Conservation (phyloP, 2,329 filamentous ascomycete species). For the Trematosphaeria pertusa region DNA sequence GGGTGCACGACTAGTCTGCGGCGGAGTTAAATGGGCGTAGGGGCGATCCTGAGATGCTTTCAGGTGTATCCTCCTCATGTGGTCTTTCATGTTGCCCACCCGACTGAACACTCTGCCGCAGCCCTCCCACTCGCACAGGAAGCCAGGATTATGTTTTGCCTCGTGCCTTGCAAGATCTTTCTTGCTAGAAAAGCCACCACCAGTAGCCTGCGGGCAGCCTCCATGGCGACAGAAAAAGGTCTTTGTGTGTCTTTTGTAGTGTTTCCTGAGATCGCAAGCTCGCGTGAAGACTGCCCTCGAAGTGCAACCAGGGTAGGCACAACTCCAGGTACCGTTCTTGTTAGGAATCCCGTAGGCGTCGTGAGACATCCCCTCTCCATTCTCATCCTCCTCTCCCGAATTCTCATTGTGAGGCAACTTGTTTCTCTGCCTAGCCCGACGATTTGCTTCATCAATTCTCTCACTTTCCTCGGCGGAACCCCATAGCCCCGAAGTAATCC, state of each 20-base stretch:
- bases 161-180: slow-evolving; percentile 68
- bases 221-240: slow-evolving; percentile 66
- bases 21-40: slow-evolving; percentile 36
- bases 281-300: slow-evolving; percentile 65
- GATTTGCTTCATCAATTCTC: too few relatives aligned
- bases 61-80: slow-evolving; percentile 50
- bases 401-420: too few relatives aligned
- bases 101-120: slow-evolving; percentile 66
- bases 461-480: too few relatives aligned
- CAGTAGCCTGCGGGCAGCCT: slow-evolving; percentile 63
- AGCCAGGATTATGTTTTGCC: slow-evolving; percentile 68
- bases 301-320: slow-evolving; percentile 64
- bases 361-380: too few relatives aligned
- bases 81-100: slow-evolving; percentile 65
- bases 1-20: slow-evolving; percentile 40
- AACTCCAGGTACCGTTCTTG: slow-evolving; percentile 62
- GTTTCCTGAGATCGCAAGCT: slow-evolving; percentile 68
- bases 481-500: too few relatives aligned
- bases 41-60: slow-evolving; percentile 40
- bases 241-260: slow-evolving; percentile 68
- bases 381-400: too few relatives aligned
- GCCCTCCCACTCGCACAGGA: slow-evolving; percentile 64
- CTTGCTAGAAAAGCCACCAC: slow-evolving; percentile 67
- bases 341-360: slow-evolving; percentile 54
- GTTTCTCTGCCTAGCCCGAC: too few relatives aligned